Percentiles rank a stretch among this genome's conserved stretches.
Conservation (phyloP, 1,139 yeast genomes). For the Hansenula sp. region DNA sequence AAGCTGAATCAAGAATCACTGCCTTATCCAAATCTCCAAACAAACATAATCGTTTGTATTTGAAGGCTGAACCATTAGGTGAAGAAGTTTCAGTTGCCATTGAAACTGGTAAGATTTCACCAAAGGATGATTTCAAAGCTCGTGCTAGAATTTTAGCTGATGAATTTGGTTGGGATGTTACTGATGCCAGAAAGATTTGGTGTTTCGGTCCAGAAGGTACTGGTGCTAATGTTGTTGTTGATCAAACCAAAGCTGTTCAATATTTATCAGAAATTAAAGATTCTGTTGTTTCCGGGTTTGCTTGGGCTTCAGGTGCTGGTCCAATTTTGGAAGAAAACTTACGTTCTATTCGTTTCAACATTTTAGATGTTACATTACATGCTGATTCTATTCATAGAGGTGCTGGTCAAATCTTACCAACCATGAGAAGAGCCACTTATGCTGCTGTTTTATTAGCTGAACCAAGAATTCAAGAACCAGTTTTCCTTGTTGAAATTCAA, state of each 20-base stretch:
- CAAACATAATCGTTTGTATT: slow-evolving; percentile 99
- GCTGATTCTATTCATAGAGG: slow-evolving; percentile 99
- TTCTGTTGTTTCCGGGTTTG: slow-evolving; percentile 99
- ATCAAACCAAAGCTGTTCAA: slow-evolving; percentile 99
- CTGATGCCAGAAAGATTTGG: slow-evolving; percentile 99
- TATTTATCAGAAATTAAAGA: slow-evolving; percentile 99
- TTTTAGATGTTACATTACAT: slow-evolving; percentile 98
- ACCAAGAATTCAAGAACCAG: slow-evolving; percentile 99
- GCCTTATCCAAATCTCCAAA: slow-evolving; percentile 99
- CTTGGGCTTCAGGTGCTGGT: slow-evolving; percentile 99
- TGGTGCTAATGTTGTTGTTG: slow-evolving; percentile 99
- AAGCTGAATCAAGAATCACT: slow-evolving; percentile 86
- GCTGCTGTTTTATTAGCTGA: slow-evolving; percentile 98
- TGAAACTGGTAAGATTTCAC: slow-evolving; percentile 86
- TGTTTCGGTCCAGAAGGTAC: slow-evolving; percentile 99
- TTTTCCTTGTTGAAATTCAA: slow-evolving; percentile 98
- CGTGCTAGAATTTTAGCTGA: slow-evolving; percentile 99
- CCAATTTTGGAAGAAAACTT: slow-evolving; percentile 95
- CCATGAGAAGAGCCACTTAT: slow-evolving; percentile 99
- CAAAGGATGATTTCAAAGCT: slow-evolving; percentile 98
- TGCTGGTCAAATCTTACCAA: slow-evolving; percentile 99
- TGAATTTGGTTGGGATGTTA: slow-evolving; percentile 98
- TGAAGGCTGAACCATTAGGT: slow-evolving; percentile 93
- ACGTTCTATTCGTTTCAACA: slow-evolving; percentile 97
- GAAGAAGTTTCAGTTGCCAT: slow-evolving; percentile 93